These are phyloP conservation scores for Pseudogymnoascus verrucosus DNA, from an alignment of 2,329 filamentous ascomycete species.

Conservation along the genomic window DNA sequence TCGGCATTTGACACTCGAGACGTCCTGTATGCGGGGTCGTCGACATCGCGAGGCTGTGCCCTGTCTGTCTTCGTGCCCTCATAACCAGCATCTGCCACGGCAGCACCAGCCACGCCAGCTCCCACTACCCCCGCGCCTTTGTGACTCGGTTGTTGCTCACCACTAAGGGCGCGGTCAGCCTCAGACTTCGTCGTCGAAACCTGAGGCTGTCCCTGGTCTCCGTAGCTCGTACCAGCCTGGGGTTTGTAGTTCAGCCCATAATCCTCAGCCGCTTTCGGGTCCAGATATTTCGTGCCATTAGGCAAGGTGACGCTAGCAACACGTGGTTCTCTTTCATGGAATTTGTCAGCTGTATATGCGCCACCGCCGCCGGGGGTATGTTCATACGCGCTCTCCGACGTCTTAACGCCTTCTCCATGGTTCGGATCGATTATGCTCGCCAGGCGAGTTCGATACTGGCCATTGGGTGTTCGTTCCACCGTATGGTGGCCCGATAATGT, in stretches of 20 bases:
- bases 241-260: neutral
- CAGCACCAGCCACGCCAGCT: slow-evolving; percentile 3
- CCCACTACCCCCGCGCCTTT: neutral
- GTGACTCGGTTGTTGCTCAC: neutral
- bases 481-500: neutral
- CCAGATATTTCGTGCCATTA: neutral
- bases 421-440: slow-evolving; percentile 3
- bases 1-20: neutral
- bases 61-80: neutral
- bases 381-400: neutral
- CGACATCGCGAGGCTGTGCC: neutral
- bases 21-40: neutral
- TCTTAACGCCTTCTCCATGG: neutral
- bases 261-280: neutral
- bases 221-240: neutral
- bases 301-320: neutral
- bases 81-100: neutral
- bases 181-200: neutral
- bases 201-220: neutral
- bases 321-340: neutral
- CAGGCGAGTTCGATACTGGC: neutral
- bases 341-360: neutral
- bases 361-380: neutral
- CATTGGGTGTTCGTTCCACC: neutral
- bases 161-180: neutral